Base-by-base conservation (phyloP, 345 rosid genomes). In the Eucalyptus curtisii region DNA sequence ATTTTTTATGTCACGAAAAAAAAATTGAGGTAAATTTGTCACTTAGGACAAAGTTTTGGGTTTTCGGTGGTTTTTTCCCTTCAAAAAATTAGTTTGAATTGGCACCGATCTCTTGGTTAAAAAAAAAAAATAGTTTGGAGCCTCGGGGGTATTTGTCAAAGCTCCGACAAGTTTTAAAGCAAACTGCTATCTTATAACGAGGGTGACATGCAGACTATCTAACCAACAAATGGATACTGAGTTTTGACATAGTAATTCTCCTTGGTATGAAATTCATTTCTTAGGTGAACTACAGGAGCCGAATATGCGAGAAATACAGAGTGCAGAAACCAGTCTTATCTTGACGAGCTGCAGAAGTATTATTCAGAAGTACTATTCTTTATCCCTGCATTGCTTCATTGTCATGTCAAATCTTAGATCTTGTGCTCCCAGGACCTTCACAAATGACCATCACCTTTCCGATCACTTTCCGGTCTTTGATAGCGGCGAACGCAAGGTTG, bases 361-460 rank as follows among this genome's bases (percentile, higher is more conserved):
- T 40, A 37, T 76, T 71, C 3, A 19, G 81, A 68, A 68, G 37
- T n/a, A 66, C 37, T 66, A 66, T 66, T 71, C 81, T 17, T 71
- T 37, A 71, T 76, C 47, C 45, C 84, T 40, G 84, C 47, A 76
- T 40, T 76, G 45, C 84, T 25, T 76, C 84, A 40, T 11, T 76
- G 47, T 22, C 30, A 40, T 20, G 5, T 76, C 84, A 76, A 22
- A 98, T 96, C 93, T 94, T 98, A 25, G 99, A 94, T 86, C 90
- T 91, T 25, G 55, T n/a, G 66, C 90, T 44, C 87, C 88, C 88
- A 79, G 90, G 88, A 87, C 91, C 92, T 53, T 95, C 95, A 9
- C 94, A 91, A 68, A 89, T 90, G 88, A 98, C 90, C 96, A 98
- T 88, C 92, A 98, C 98, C 94, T 98, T 98, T 68, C 99, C 99